These are phyloP conservation scores for Rosa multiflora DNA, from an alignment of 306 rosid species.

Conservation along the genomic window DNA sequence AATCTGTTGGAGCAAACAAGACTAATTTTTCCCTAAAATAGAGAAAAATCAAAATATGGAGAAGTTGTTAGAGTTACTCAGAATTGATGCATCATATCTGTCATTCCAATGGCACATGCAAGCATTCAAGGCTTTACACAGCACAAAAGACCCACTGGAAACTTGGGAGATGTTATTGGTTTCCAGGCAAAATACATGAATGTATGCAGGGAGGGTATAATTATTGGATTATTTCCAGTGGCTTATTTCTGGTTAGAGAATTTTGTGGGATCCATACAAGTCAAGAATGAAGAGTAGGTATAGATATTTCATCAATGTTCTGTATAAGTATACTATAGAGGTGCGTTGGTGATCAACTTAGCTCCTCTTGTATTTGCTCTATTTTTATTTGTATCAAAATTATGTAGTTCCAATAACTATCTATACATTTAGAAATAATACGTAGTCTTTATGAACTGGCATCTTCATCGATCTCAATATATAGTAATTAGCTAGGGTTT, in stretches of 20 bases:
- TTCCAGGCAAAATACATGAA: slow-evolving; percentile 18
- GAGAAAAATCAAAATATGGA: too few relatives aligned
- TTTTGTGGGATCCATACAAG: slow-evolving; percentile 29
- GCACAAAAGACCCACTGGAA: slow-evolving; percentile 35
- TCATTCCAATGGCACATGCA: slow-evolving; percentile 32
- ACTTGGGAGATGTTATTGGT: slow-evolving; percentile 8
- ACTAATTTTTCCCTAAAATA: too few relatives aligned
- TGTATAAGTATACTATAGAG: neutral
- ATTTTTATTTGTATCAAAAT: neutral
- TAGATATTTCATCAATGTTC: neutral
- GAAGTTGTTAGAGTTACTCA: neutral
- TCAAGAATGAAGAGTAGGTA: neutral
- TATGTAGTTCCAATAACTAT: too few relatives aligned
- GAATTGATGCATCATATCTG: slow-evolving; percentile 29
- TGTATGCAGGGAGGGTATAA: neutral
- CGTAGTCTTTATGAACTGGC: neutral
- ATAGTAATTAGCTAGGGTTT: neutral
- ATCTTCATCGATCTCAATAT: neutral
- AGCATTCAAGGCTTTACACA: slow-evolving; percentile 31
- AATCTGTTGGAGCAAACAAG: too few relatives aligned
- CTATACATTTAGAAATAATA: too few relatives aligned
- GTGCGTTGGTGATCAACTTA: neutral
- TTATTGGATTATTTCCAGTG: slow-evolving; percentile 20
- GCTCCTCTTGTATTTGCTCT: neutral
- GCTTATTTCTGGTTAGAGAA: slow-evolving; percentile 23